A percentile compares a stretch with the other conserved stretches of the same genome.
phyloP scores from a whole-genome alignment of 2,329 filamentous ascomycete species.

The Aspergillus persii region DNA sequence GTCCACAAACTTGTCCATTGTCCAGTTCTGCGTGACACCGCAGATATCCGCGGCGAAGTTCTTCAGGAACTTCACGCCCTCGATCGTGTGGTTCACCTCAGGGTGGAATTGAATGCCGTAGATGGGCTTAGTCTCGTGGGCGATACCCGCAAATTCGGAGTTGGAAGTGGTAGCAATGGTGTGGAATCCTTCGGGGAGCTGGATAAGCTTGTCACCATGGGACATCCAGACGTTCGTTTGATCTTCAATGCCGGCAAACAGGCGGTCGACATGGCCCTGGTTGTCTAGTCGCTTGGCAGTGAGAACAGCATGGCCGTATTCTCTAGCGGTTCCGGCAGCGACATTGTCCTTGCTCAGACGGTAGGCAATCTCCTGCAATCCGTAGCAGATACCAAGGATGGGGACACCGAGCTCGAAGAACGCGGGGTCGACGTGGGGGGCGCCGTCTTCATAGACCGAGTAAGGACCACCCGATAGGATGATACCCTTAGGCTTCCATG shows the following conservation, averaged over 20 bases:
- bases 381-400: constrained; percentile 62
- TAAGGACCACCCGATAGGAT: constrained; percentile 53
- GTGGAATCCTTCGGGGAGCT: constrained; percentile 70
- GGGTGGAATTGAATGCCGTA: constrained; percentile 89
- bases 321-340: constrained; percentile 62
- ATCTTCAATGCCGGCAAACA: constrained; percentile 75
- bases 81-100: constrained; percentile 61
- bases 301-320: constrained; percentile 71
- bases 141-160: constrained; percentile 72
- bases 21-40: constrained; percentile 73
- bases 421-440: constrained; percentile 77
- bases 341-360: constrained; percentile 65
- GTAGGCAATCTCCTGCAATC: constrained; percentile 71
- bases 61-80: constrained; percentile 67
- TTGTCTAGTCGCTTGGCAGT: constrained; percentile 57
- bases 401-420: constrained; percentile 72
- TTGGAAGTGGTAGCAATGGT: constrained; percentile 74
- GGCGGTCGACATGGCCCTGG: constrained; percentile 63
- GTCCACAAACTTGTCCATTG: constrained; percentile 78
- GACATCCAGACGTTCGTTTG: constrained; percentile 78
- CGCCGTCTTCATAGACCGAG: constrained; percentile 77
- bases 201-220: constrained; percentile 80
- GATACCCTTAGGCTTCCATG: constrained; percentile 79
- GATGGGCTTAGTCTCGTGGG: constrained; percentile 59
- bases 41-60: constrained; percentile 89